Evolutionary conservation across 2,329 filamentous ascomycete genomes (phyloP), one percentile per base, ranked within the genome.

Genomic region (Exophiala spinifera): DNA sequence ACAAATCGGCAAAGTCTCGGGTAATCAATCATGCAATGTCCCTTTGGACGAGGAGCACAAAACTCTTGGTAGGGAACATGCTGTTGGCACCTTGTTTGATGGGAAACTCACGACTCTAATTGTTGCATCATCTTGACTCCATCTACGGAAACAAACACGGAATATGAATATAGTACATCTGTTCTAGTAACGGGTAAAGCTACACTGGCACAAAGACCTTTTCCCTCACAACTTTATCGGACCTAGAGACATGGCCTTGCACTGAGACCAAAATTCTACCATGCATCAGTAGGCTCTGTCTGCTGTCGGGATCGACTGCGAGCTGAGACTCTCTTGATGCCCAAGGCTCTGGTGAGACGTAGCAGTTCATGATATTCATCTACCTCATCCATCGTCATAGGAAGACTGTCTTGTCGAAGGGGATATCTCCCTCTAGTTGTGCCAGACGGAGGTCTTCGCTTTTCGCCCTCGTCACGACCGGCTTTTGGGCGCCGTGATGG

Each of bases 321-420:
- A 15, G 55, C 42, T 28, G 44, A 25, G 5, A 43, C 19, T 42
- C 52, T 56, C 11, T 47, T 39, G 2, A 46, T 37, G 10, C 50
- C 40, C 20, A 40, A 37, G 20, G 25, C 46, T 19, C 57, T 53
- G 7, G 44, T 23, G 6, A 49, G 47, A 31, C 51, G 45, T 13
- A 51, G 21, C 7, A 45, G 46, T 15, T 59, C 48, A 28, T 56
- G 49, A 31, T 56, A 52, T 28, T 49, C 57, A 7, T 56, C 50
- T 13, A 42, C 46, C n/a, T 59, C 50, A 17, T 53, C 46, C 14
- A 46, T 19, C 21, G 20, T 37, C 34, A 46, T 53, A 10, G 49
- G 49, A 4, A 59, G 47, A 49, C 57, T 59, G 36, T 59, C 57
- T 15, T 53, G 15, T 21, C 57, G 49, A 14, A 53, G 36, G 5